A percentile compares a stretch with the other conserved stretches of the same genome.
phyloP scores from a whole-genome alignment of 345 rosid genomes.

The Balakata baccata region DNA sequence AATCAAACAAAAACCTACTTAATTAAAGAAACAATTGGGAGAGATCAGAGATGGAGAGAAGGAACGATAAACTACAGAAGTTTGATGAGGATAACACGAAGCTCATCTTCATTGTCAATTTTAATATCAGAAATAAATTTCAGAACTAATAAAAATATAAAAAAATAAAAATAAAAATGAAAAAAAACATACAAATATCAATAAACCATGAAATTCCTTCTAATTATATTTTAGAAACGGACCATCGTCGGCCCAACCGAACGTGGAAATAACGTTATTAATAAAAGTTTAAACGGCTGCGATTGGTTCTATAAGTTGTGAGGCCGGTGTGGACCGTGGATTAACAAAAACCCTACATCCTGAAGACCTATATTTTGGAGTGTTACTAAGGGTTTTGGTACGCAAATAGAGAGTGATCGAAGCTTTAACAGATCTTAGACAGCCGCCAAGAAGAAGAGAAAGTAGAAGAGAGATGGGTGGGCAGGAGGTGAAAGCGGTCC shows the following conservation, averaged over 20 bases:
- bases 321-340: neutral
- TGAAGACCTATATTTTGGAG: neutral
- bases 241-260: neutral
- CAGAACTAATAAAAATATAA: too few species aligned
- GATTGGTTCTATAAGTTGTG: neutral
- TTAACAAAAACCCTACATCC: neutral
- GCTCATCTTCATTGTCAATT: too few species aligned
- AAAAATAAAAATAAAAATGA: too few species aligned
- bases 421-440: neutral
- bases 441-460: neutral
- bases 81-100: too few species aligned
- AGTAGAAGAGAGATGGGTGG: slow-evolving; percentile 38
- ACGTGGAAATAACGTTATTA: neutral
- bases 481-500: slow-evolving; percentile 50
- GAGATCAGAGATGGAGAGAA: too few species aligned
- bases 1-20: too few species aligned
- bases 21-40: too few species aligned
- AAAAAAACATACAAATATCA: too few species aligned
- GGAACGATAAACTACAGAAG: too few species aligned
- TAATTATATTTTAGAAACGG: too few species aligned
- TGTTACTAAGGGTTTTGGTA: neutral
- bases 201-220: too few species aligned
- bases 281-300: neutral
- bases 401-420: neutral
- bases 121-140: too few species aligned